These are phyloP conservation scores for Aureobasidium sp. DNA, from an alignment of 2,329 filamentous ascomycete genomes.

Conservation along the genomic window DNA sequence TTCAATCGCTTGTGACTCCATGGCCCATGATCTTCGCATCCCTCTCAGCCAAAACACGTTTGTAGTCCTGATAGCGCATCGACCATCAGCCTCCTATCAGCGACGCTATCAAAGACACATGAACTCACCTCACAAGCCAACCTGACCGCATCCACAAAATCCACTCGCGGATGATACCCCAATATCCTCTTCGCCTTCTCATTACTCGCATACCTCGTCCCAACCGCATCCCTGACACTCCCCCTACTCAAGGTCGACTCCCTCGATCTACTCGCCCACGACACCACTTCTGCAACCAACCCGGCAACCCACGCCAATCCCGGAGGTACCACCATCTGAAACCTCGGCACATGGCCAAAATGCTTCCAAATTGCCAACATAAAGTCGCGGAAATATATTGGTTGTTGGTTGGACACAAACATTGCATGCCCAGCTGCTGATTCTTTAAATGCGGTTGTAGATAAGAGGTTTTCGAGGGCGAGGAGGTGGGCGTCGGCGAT, in stretches of 20 bases:
- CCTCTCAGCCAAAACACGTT: conserved; percentile 20
- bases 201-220: conserved; percentile 47
- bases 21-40: background rate
- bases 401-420: conserved; percentile 83
- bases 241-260: conserved; percentile 46
- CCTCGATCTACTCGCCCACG: conserved; percentile 39
- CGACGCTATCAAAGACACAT: background rate
- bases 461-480: conserved; percentile 65
- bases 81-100: background rate
- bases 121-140: conserved; percentile 39
- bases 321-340: conserved; percentile 43
- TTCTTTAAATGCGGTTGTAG: conserved; percentile 36
- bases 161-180: conserved; percentile 46
- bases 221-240: conserved; percentile 49
- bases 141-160: conserved; percentile 46
- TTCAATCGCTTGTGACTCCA: background rate
- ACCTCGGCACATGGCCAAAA: conserved; percentile 48
- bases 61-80: conserved; percentile 21
- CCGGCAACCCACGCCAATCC: conserved; percentile 44
- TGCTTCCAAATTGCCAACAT: conserved; percentile 67
- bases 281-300: conserved; percentile 39
- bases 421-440: conserved; percentile 72
- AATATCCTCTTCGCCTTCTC: conserved; percentile 46
- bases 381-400: conserved; percentile 88
- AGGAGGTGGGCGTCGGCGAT: conserved; percentile 75